phyloP scores from a whole-genome alignment of 2,329 filamentous ascomycete genomes.

The Phialocephala sp. region DNA sequence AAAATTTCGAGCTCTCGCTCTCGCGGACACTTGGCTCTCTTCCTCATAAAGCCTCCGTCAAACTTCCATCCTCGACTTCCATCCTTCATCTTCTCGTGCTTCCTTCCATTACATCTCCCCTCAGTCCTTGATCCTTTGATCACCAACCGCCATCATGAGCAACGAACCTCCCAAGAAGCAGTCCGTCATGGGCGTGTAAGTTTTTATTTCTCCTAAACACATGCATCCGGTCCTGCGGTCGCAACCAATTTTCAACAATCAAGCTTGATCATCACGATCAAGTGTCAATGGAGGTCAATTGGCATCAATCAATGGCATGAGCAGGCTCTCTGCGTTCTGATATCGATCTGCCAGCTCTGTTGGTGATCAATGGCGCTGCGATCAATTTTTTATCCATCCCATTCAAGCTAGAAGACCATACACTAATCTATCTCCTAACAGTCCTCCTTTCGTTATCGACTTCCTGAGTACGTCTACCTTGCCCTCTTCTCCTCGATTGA shows the following conservation, averaged over 20 bases:
- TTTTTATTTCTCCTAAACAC: constrained; percentile 41
- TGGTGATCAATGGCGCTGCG: constrained; percentile 33
- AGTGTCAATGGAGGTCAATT: constrained; percentile 38
- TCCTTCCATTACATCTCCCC: constrained; percentile 56
- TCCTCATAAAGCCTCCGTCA: constrained; percentile 32
- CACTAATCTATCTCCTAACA: constrained; percentile 39
- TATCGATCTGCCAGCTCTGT: constrained; percentile 26
- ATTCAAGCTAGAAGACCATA: constrained; percentile 21
- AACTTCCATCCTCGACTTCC: constrained; percentile 28
- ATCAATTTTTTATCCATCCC: constrained; percentile 26
- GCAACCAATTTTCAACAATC: constrained; percentile 26
- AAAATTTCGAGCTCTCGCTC: not conserved
- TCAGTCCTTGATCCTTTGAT: constrained; percentile 57
- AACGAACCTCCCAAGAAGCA: constrained; percentile 62
- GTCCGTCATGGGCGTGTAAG: constrained; percentile 72
- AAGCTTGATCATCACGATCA: constrained; percentile 33
- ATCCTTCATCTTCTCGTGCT: constrained; percentile 31
- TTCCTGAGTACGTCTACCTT: constrained; percentile 87
- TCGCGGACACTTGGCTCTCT: not conserved
- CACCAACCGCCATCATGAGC: constrained; percentile 41
- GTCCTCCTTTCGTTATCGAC: constrained; percentile 91
- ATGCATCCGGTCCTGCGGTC: constrained; percentile 33
- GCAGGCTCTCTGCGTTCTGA: constrained; percentile 26
- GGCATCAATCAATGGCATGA: constrained; percentile 24
- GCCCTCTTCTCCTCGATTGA: constrained; percentile 18